A percentile compares a stretch with the other conserved stretches of the same genome.
These are phyloP conservation scores for Cymbopogon flexuosus DNA, from an alignment of 202 grass and related monocot species.

Conservation along the genomic window DNA sequence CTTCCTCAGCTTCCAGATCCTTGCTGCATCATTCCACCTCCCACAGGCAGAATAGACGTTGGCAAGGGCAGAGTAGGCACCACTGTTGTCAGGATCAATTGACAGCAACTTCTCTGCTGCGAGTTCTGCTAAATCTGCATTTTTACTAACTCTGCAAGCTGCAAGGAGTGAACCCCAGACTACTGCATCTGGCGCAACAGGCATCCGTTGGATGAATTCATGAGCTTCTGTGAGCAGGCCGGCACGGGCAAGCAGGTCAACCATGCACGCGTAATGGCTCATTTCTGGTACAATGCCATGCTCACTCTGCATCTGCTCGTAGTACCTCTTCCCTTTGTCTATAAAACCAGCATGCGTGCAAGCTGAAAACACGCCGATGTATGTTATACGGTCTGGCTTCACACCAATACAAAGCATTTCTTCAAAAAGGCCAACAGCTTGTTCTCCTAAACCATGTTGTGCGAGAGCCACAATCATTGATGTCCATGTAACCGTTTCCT, in stretches of 20 bases:
- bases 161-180: slow-evolving; percentile 69
- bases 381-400: slow-evolving; percentile 61
- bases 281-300: slow-evolving; percentile 51
- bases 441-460: slow-evolving; percentile 68
- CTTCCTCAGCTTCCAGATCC: slow-evolving; percentile 67
- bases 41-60: slow-evolving; percentile 88
- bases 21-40: slow-evolving; percentile 64
- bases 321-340: slow-evolving; percentile 56
- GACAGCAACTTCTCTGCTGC: slow-evolving; percentile 62
- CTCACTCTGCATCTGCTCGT: slow-evolving; percentile 59
- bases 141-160: slow-evolving; percentile 61
- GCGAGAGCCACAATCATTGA: slow-evolving; percentile 78
- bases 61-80: slow-evolving; percentile 68
- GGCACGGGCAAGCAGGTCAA: slow-evolving; percentile 58
- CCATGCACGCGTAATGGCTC: slow-evolving; percentile 84
- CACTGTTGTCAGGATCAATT: slow-evolving; percentile 58
- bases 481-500: slow-evolving; percentile 63
- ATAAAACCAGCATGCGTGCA: slow-evolving; percentile 68
- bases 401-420: slow-evolving; percentile 60
- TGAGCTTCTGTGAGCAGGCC: slow-evolving; percentile 55
- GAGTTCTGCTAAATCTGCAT: slow-evolving; percentile 55
- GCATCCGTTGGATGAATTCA: slow-evolving; percentile 73
- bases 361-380: slow-evolving; percentile 60
- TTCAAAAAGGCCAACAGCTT: slow-evolving; percentile 58
- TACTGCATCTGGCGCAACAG: slow-evolving; percentile 48